These are phyloP conservation scores for Penicillium robsamsonii DNA, from an alignment of 495 filamentous ascomycete genomes.

Conservation along the genomic window DNA sequence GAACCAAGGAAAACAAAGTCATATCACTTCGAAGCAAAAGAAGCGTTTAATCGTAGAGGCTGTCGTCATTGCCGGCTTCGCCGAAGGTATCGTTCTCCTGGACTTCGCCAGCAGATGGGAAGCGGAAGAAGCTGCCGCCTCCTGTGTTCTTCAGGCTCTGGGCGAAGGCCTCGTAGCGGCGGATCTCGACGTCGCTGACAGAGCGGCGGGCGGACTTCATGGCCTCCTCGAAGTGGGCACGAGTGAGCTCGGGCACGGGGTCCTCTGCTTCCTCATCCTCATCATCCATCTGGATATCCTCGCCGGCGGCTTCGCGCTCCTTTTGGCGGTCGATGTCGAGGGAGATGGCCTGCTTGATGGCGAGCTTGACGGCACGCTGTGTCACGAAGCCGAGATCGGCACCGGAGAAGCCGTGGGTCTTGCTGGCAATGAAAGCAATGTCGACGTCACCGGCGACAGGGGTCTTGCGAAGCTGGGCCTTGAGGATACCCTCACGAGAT, in stretches of 20 bases:
- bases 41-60: slow-evolving; percentile 66
- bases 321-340: slow-evolving; percentile 84
- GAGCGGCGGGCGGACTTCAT: slow-evolving; percentile 92
- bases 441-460: slow-evolving; percentile 87
- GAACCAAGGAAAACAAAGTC: slow-evolving; percentile 19
- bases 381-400: slow-evolving; percentile 99
- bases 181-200: slow-evolving; percentile 93
- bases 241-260: slow-evolving; percentile 93
- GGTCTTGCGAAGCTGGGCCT: slow-evolving; percentile 97
- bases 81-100: slow-evolving; percentile 67
- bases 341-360: slow-evolving; percentile 95
- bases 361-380: slow-evolving; percentile 97
- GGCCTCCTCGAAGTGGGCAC: slow-evolving; percentile 96
- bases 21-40: slow-evolving; percentile 13
- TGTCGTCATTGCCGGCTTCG: slow-evolving; percentile 82
- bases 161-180: slow-evolving; percentile 96
- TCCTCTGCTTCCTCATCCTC: slow-evolving; percentile 79
- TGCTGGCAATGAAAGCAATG: slow-evolving; percentile 86
- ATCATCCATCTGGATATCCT: slow-evolving; percentile 75
- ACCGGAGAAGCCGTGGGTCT: slow-evolving; percentile 99
- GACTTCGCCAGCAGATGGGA: slow-evolving; percentile 71
- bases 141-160: slow-evolving; percentile 98
- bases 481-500: slow-evolving; percentile 84
- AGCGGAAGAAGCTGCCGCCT: slow-evolving; percentile 94
- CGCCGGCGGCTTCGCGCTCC: slow-evolving; percentile 82